Conservation (phyloP, 2,329 filamentous ascomycete genomes). For the Pseudogymnoascus sp. region DNA sequence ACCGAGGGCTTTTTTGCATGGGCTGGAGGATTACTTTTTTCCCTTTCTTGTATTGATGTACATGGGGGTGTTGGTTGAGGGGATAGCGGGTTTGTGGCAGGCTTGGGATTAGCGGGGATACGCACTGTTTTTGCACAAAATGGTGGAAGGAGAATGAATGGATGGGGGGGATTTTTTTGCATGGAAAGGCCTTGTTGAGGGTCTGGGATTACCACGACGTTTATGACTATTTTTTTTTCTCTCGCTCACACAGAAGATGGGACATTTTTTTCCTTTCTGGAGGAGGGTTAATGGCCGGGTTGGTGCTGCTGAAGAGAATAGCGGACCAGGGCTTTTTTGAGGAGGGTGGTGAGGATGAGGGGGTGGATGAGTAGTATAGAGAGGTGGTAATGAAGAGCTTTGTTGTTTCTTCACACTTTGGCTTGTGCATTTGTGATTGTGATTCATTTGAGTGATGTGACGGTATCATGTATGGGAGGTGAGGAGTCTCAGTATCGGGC, state of each 20-base stretch:
- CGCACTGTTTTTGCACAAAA: background rate
- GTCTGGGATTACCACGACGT: background rate
- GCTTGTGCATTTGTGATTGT: background rate
- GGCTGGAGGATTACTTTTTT: background rate
- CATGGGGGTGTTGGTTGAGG: background rate
- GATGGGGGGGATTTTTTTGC: background rate
- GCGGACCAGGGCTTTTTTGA: background rate
- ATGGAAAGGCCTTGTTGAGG: background rate
- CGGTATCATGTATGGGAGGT: too few species aligned
- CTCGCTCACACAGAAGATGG: background rate
- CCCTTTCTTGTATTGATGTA: constrained; percentile 6
- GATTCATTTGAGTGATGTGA: background rate
- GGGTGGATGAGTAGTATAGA: constrained; percentile 3
- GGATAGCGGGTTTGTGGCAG: background rate
- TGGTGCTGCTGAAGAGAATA: background rate
- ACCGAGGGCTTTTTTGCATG: background rate
- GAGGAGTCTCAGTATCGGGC: too few species aligned
- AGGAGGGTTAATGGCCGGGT: background rate
- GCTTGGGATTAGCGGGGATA: background rate
- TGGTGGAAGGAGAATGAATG: background rate
- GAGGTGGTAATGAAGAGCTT: constrained; percentile 8
- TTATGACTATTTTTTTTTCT: background rate
- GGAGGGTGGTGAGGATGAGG: background rate
- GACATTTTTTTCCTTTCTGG: constrained; percentile 2
- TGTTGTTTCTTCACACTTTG: constrained; percentile 7